A percentile compares a stretch with the other conserved stretches of the same genome.
These are phyloP conservation scores for Candida ipomoeae DNA, from an alignment of 805 yeast genomes.

Conservation along the genomic window DNA sequence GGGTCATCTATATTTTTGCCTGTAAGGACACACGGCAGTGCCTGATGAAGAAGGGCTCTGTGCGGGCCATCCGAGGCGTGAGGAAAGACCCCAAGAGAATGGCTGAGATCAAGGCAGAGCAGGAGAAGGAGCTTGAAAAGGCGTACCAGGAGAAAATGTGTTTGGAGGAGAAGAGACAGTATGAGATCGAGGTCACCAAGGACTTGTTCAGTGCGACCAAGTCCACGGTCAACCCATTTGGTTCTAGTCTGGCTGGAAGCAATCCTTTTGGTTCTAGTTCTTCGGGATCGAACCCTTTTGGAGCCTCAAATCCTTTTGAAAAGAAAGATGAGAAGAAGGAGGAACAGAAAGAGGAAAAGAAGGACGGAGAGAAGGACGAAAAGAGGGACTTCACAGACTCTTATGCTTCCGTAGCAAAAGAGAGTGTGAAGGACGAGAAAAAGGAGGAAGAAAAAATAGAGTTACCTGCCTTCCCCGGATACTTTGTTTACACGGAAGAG, in stretches of 20 bases:
- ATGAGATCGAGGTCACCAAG: constrained; percentile 38
- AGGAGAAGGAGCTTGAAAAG: constrained; percentile 25
- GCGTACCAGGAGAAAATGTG: constrained; percentile 38
- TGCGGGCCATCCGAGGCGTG: constrained; percentile 76
- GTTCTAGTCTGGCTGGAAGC: constrained; percentile 14
- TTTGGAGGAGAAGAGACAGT: constrained; percentile 41
- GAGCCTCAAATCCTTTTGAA: background rate
- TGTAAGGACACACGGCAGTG: constrained; percentile 59
- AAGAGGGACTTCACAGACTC: background rate
- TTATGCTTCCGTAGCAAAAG: background rate
- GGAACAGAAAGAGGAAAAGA: constrained; percentile 7
- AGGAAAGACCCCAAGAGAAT: constrained; percentile 52
- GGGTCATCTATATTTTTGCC: constrained; percentile 75
- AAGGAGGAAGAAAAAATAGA: background rate
- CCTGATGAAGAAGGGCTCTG: constrained; percentile 62
- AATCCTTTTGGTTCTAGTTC: constrained; percentile 20
- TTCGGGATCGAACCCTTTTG: too few species aligned
- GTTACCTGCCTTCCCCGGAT: constrained; percentile 57
- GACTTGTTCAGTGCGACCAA: constrained; percentile 28
- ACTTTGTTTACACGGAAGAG: constrained; percentile 63
- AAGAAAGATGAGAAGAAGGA: constrained; percentile 1
- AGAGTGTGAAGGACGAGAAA: background rate
- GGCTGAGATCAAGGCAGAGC: constrained; percentile 34
- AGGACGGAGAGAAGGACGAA: background rate
- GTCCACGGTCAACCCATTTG: constrained; percentile 37